Percentiles rank a stretch among this genome's conserved stretches.
These are phyloP conservation scores for Opeltia flavorubescens DNA, from an alignment of 495 filamentous ascomycete species.

Conservation along the genomic window DNA sequence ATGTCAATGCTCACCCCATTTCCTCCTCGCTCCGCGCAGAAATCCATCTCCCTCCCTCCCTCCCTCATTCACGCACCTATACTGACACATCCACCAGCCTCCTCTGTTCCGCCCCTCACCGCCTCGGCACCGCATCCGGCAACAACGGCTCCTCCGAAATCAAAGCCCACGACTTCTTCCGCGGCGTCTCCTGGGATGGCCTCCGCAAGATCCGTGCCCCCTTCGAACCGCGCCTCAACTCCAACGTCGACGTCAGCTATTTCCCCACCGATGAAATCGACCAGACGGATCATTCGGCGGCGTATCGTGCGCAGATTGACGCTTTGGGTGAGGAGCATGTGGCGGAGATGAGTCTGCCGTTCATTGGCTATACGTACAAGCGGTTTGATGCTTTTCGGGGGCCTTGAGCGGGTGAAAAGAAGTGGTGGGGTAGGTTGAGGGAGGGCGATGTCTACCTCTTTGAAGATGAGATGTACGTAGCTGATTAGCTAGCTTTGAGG, in stretches of 20 bases:
- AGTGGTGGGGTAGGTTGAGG: background rate
- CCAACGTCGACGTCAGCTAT: constrained; percentile 91
- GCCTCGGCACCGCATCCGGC: constrained; percentile 53
- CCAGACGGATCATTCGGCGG: constrained; percentile 68
- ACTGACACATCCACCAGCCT: constrained; percentile 43
- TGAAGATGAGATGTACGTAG: background rate
- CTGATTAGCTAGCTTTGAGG: no score
- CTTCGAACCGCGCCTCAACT: constrained; percentile 83
- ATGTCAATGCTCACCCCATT: constrained; percentile 14
- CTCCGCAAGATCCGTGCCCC: constrained; percentile 85
- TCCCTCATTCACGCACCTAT: constrained; percentile 15
- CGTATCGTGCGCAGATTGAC: constrained; percentile 52
- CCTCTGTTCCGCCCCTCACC: constrained; percentile 80
- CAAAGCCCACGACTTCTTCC: constrained; percentile 90
- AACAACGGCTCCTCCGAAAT: constrained; percentile 73
- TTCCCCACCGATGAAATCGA: constrained; percentile 98
- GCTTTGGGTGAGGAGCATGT: constrained; percentile 47
- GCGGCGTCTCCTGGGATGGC: constrained; percentile 82
- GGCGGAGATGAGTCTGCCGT: constrained; percentile 85
- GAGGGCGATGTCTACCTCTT: background rate
- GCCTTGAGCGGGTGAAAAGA: constrained; percentile 9
- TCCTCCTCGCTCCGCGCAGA: background rate
- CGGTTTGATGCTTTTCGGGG: constrained; percentile 74
- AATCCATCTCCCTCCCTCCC: background rate
- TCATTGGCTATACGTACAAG: constrained; percentile 98